Evolutionary conservation across 192 early-diverging fungal genomes (phyloP), one percentile per base, ranked within the genome.

Genomic region (Backusella westeae): DNA sequence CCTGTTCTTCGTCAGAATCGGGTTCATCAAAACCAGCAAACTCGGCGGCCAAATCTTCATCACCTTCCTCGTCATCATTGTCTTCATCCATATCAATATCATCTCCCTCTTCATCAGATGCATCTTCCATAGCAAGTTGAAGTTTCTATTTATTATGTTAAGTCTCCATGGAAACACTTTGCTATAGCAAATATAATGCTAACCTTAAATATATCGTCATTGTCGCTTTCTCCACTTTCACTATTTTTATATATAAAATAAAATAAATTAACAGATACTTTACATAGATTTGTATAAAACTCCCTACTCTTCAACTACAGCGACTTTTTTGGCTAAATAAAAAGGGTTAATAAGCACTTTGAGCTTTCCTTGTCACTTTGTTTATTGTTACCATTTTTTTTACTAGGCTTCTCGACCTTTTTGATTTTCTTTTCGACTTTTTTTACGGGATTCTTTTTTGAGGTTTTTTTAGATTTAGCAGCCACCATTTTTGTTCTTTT

Each of bases 61-160:
- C 91, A 19, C 89, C 89, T 19, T 91, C 91, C 7, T 78, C 72
- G 39, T 88, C 89, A 26, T 81, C 83, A 23, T 86, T 82, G 36
- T 80, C 80, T 8, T 90, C 86, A 67, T 84, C 84, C 36, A 89
- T 89, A 12, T 87, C 86, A 7, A 82, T 84, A n/a, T 73, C 76
- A 7, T 85, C 80, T 8, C 83, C 56, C 9, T 63, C 56, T 29
- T 63, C 56, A 12, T 63, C 56, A 14, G 23, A 10, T 63, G 23
- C 56, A 29, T 63, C 56, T 14, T 26, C 56, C 56, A 63, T 23
- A 63, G 26, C 26, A 26, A 63, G 56, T 63, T 23, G 10, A 29
- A 63, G 26, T 63, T 63, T 63, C 56, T 63, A 63, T 63, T 63
- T 17, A 49, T 49, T 63, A 4, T 10, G 2, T 1, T 63, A 63